Base-by-base conservation (phyloP, 2,329 filamentous ascomycete genomes). In the Aulographum hederae region DNA sequence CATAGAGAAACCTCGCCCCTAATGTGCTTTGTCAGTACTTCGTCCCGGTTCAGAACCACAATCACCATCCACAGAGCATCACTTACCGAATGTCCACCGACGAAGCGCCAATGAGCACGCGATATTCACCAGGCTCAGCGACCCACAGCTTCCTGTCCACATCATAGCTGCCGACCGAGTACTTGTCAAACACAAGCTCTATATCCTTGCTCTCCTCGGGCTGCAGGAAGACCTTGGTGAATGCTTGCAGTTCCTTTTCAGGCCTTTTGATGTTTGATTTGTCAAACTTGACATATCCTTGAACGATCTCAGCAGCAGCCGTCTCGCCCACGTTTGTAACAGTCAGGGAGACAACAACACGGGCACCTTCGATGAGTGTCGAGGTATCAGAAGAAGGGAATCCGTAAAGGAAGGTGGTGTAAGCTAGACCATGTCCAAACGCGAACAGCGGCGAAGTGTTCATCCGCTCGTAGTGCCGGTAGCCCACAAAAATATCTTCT, bases 401-500 rank as follows among this genome's bases (percentile, higher is more conserved):
- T 11, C 69, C 69, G 43, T 78, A 75, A 29, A 64, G 60, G 46
- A 82, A 86, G 0, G 58, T 69, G 0, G 78, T 84, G 53, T 85
- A 89, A 12, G 74, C 78, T 2, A 89, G 60, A 2, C 81, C 77
- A 46, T 82, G 73, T 10, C 78, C 78, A 47, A 91, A 91, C 35
- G 75, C 65, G 52, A 85, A 82, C 0, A 77, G 58, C 0, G 73
- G 71, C 4, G 60, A 53, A 31, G 73, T 62, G 17, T 59, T 58
- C 10, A 60, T 54, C 14, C 66, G 66, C 43, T 84, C 76, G 48
- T 78, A 81, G 51, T 78, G 73, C 13, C 69, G 57, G 52, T 84
- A 82, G 2, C 78, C 78, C 33, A 82, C 67, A 51, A 72, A 78
- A 10, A 82, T 53, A 11, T 73, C 76, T 49, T 84, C 78, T 32